Conservation (phyloP, 1,139 yeast genomes). For the Taphrina flavorubra region DNA sequence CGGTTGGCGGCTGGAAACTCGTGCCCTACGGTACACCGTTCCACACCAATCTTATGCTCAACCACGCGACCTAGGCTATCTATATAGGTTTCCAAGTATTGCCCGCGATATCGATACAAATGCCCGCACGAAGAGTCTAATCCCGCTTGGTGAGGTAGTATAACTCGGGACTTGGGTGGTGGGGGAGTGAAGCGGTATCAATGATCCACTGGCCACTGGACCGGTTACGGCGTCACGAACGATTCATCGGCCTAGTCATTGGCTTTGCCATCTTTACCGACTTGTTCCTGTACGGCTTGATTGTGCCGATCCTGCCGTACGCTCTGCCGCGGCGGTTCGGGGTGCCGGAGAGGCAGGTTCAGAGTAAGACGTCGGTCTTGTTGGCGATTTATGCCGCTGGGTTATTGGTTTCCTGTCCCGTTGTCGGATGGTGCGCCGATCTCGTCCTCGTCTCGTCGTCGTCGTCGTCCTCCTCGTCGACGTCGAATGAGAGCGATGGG, state of each 20-base stretch:
- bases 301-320: constrained; percentile 53
- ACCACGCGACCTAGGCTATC: too few species aligned
- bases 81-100: neutral
- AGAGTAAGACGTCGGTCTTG: constrained; percentile 49
- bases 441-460: constrained; percentile 47
- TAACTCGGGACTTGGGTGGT: too few species aligned
- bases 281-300: constrained; percentile 44
- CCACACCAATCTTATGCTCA: too few species aligned
- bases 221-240: constrained; percentile 33
- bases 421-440: constrained; percentile 51
- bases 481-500: too few species aligned
- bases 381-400: constrained; percentile 53
- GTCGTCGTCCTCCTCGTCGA: too few species aligned
- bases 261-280: constrained; percentile 34
- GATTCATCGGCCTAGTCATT: constrained; percentile 7
- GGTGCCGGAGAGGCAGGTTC: constrained; percentile 49
- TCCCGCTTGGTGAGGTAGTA: too few species aligned
- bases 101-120: neutral
- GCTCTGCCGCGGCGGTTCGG: constrained; percentile 50
- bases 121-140: too few species aligned
- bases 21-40: too few species aligned
- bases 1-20: neutral
- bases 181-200: too few species aligned
- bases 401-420: constrained; percentile 50
- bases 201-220: too few species aligned